Base-by-base conservation (phyloP, 1,139 yeast species). In the Kurtzmaniella quercitrusa region DNA sequence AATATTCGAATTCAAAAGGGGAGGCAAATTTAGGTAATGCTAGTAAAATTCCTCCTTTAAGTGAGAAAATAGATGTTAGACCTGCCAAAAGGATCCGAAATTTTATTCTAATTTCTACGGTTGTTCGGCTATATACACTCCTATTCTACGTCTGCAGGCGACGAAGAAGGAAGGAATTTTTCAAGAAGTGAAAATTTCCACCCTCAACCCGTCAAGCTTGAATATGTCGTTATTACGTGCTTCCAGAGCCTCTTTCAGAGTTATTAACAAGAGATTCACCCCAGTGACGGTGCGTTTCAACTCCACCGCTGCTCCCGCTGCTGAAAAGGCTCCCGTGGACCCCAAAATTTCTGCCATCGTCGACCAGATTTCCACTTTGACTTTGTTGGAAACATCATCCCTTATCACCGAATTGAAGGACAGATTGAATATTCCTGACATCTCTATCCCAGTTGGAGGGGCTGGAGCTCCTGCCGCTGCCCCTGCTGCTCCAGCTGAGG, bases 291-390 rank as follows among this genome's bases (percentile, higher is more conserved):
- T 63, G 44, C 71, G 77, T 65, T 76, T 69, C 71, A 81, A 84
- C 69, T 75, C 89, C 46, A 76, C 82, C 43, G 75, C 70, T 38
- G 60, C 68, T 21, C 49, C 54, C 25, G 59, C 69, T 29, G 57
- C 69, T 37, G 59, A 67, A 39, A 54, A 56, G 43, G 67, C 75
- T 9, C 75, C 83, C 45, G 94, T 86, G 46, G 95, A 87, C 67
- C 94, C 98, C 52, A 91, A 93, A 68, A 91, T 93, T 64, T 60
- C 85, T 40, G 68, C 82, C 50, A 91, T 93, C 58, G 98, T 94
- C 47, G 94, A 89, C 58, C 88, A 88, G 60, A 93, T 93, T 62
- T 83, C 97, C 45, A 79, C 86, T 55, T 78, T 93, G 63, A 90
- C 95, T 16, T 78, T 93, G 47, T 76, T 91, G 58, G 98, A 93